phyloP scores from a whole-genome alignment of 2,329 filamentous ascomycete species.

The Sarocladium strictum region DNA sequence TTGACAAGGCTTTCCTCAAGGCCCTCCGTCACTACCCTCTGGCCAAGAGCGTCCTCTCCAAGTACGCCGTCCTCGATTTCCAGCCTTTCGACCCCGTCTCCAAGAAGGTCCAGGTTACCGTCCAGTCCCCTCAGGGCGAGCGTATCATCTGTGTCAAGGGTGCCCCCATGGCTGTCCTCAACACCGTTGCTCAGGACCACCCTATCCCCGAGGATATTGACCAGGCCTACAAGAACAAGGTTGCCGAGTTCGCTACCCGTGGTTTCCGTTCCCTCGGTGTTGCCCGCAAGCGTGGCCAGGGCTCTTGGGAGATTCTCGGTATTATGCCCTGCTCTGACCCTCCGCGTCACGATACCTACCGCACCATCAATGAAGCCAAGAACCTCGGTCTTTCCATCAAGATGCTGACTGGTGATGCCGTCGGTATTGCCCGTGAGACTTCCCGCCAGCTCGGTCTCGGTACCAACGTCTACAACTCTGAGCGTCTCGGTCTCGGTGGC shows the following conservation, averaged over 20 bases:
- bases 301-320: slow-evolving; percentile 83
- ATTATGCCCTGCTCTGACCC: slow-evolving; percentile 95
- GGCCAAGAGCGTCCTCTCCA: slow-evolving; percentile 72
- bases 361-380: slow-evolving; percentile 87
- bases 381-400: slow-evolving; percentile 83
- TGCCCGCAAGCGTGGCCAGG: slow-evolving; percentile 78
- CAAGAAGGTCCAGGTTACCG: slow-evolving; percentile 83
- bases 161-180: slow-evolving; percentile 80
- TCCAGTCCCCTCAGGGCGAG: slow-evolving; percentile 78
- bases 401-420: slow-evolving; percentile 93
- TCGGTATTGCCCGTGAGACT: slow-evolving; percentile 88
- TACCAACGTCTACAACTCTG: slow-evolving; percentile 90
- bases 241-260: slow-evolving; percentile 84
- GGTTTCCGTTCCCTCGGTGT: slow-evolving; percentile 93
- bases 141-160: slow-evolving; percentile 87
- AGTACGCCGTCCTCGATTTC: slow-evolving; percentile 82
- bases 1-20: slow-evolving; percentile 93
- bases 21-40: slow-evolving; percentile 74
- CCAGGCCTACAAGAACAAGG: slow-evolving; percentile 84
- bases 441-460: slow-evolving; percentile 86
- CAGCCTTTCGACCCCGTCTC: slow-evolving; percentile 87
- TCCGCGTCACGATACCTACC: slow-evolving; percentile 82
- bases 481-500: slow-evolving; percentile 83
- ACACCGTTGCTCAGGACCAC: slow-evolving; percentile 82
- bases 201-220: slow-evolving; percentile 70